These are phyloP conservation scores for Passalora sequoiae DNA, from an alignment of 2,329 filamentous ascomycete genomes.

Conservation along the genomic window DNA sequence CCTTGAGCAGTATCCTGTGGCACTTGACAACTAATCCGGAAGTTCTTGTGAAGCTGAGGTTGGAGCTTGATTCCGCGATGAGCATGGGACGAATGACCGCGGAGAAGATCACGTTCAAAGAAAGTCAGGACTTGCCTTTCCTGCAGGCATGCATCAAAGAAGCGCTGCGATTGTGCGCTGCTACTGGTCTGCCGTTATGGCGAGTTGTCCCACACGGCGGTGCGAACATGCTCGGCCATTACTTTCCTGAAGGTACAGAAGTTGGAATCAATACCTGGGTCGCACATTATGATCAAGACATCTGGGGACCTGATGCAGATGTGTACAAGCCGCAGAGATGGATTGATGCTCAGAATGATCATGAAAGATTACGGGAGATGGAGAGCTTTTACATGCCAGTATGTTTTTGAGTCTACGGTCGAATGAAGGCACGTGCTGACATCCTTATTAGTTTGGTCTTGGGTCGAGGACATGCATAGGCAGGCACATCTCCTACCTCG, in stretches of 20 bases:
- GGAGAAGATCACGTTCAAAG: constrained; percentile 29
- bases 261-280: constrained; percentile 23
- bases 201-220: constrained; percentile 18
- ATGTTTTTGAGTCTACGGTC: neutral
- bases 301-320: constrained; percentile 21
- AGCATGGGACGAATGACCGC: constrained; percentile 13
- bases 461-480: constrained; percentile 36
- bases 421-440: neutral
- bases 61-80: constrained; percentile 5
- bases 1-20: constrained; percentile 32
- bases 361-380: constrained; percentile 33
- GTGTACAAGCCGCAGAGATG: constrained; percentile 23
- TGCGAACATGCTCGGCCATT: constrained; percentile 26
- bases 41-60: constrained; percentile 23
- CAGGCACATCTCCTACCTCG: constrained; percentile 27
- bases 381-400: constrained; percentile 20
- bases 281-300: constrained; percentile 19
- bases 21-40: constrained; percentile 29
- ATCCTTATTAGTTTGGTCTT: constrained; percentile 28
- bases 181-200: constrained; percentile 17
- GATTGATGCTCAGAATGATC: constrained; percentile 21
- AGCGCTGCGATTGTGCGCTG: constrained; percentile 23
- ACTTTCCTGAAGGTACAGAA: constrained; percentile 44
- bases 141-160: constrained; percentile 36
- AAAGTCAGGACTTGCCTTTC: constrained; percentile 37